Evolutionary conservation across 257 asterid species (phyloP), one percentile per base, ranked within the genome.

Genomic region (Agastache rugosa): DNA sequence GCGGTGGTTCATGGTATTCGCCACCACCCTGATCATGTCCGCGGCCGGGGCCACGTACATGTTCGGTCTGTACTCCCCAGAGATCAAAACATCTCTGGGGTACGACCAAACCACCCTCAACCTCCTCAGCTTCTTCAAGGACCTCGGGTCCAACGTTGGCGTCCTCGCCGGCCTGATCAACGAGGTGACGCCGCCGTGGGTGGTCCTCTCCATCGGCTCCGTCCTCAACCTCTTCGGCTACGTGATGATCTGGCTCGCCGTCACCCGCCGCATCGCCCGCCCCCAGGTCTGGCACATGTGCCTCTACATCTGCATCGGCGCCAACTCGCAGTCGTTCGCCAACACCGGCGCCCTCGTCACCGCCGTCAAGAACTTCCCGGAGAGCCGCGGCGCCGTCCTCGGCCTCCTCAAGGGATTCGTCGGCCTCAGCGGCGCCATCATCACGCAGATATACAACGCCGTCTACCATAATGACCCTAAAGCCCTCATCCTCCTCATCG

Each of bases 101-200:
- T 91, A 91, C 63, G 97, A 91, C 82, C 97, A 91, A 68, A 81
- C 93, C 0, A 91, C 97, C 71, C 90, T 91, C 37, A 89, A 84
- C 76, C 79, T 88, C n/a, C 88, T 91, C 45, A 88, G 96, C 69
- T 89, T 89, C 79, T 91, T 88, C 89, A 91, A 91, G 39, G 97
- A 91, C 75, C 70, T 88, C 31, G 96, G 97, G 0, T 61, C 90
- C 45, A 91, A 89, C 80, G 93, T 91, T 11, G 97, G 97, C 19
- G 51, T 89, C 63, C 82, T 89, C 20, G 61, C 96, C 29, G 97
- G 97, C 8, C 62, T 91, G 0, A 84, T 91, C 85, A 88, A 85
- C 79, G 97, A 91, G 85, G 92, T 91, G 16, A 87, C 94, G 8
- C 97, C 97, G 8, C 94, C 96, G 5, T 91, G 97, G 97, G 90